Conservation (phyloP, 495 filamentous ascomycete species). For the Talaromyces adpressus region DNA sequence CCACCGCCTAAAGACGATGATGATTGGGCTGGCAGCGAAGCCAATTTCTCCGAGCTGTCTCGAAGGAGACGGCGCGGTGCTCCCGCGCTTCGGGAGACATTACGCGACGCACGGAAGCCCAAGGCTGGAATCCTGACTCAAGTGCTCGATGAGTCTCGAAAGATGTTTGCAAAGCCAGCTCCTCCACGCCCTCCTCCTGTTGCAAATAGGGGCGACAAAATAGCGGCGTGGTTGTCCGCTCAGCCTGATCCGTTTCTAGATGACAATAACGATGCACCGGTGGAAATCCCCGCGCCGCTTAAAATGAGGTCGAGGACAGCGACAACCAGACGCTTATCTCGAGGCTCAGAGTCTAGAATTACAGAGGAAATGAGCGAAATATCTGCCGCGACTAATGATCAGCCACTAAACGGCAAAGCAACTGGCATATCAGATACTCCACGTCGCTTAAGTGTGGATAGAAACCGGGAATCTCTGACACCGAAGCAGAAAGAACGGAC, state of each 20-base stretch:
- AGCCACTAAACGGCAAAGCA: not conserved
- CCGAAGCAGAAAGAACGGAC: not conserved
- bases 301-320: conserved; percentile 30
- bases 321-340: conserved; percentile 14
- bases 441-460: conserved; percentile 4
- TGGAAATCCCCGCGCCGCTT: conserved; percentile 38
- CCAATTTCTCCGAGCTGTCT: conserved; percentile 39
- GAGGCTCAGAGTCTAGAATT: conserved; percentile 16
- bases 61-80: conserved; percentile 25
- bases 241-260: conserved; percentile 71
- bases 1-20: conserved; percentile 23
- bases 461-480: not conserved
- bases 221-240: conserved; percentile 70
- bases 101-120: conserved; percentile 22
- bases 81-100: conserved; percentile 3
- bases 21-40: conserved; percentile 38
- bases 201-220: conserved; percentile 43
- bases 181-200: conserved; percentile 35
- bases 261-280: conserved; percentile 24
- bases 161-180: conserved; percentile 49
- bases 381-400: not conserved
- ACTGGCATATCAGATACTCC: not conserved
- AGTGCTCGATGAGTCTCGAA: conserved; percentile 44
- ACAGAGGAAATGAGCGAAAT: not conserved
- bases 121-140: conserved; percentile 44